Conservation (phyloP, 441 rosid species). For the Iberis amara region DNA sequence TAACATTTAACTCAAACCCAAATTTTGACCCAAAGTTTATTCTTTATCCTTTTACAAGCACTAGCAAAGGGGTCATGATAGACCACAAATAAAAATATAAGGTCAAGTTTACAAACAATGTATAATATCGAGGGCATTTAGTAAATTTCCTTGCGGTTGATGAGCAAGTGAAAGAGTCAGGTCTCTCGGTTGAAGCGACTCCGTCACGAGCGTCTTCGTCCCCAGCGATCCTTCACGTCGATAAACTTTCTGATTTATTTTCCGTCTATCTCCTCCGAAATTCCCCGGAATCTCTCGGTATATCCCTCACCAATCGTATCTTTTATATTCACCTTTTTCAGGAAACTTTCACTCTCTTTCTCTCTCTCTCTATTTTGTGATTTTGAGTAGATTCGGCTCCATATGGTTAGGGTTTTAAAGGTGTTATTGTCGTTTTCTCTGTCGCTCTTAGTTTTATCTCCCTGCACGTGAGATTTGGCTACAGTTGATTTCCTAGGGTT, state of each 20-base stretch:
- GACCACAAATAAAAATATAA: background rate
- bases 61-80: background rate
- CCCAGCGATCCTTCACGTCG: conserved; percentile 15
- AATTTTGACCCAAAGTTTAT: no score
- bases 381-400: conserved; percentile 15
- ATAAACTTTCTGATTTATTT: background rate
- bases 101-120: background rate
- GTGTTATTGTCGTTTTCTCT: conserved; percentile 5
- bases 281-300: background rate
- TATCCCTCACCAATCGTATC: background rate
- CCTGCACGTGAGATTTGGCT: conserved; percentile 17
- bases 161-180: conserved; percentile 18
- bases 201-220: conserved; percentile 20
- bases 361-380: conserved; percentile 7
- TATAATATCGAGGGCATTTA: background rate
- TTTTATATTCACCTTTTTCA: conserved; percentile 6
- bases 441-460: conserved; percentile 11
- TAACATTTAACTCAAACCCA: no score
- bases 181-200: conserved; percentile 13
- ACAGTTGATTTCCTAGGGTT: conserved; percentile 34
- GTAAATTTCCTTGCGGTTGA: background rate
- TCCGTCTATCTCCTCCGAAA: conserved; percentile 2
- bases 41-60: background rate
- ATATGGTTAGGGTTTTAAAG: conserved; percentile 26
- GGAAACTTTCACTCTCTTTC: conserved; percentile 14